Conservation (phyloP, 2,329 filamentous ascomycete genomes). For the Colletotrichum sp. region DNA sequence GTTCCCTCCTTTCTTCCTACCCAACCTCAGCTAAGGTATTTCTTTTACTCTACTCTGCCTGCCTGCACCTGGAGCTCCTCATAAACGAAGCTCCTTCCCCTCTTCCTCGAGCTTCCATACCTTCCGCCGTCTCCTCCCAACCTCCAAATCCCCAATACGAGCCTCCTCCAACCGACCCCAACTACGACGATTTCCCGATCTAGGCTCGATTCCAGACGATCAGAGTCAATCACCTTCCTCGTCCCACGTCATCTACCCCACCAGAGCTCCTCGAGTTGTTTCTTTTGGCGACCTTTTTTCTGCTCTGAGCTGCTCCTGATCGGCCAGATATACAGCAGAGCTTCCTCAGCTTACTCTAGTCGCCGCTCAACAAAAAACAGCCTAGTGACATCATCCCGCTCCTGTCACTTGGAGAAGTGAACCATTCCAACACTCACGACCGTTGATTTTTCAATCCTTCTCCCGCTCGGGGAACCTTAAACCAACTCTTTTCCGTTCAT, state of each 20-base stretch:
- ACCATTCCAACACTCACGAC: not conserved
- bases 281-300: not conserved
- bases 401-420: not conserved
- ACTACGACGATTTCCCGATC: not conserved
- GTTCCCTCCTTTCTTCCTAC: not conserved
- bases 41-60: not conserved
- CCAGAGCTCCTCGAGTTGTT: not conserved
- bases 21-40: not conserved
- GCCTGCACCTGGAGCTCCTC: not conserved
- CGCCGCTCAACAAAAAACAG: not conserved
- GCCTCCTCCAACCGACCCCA: not conserved
- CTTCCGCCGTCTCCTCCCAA: not conserved
- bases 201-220: conserved; percentile 1
- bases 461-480: not conserved
- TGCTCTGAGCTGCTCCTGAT: not conserved
- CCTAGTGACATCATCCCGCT: conserved; percentile 8
- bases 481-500: not conserved
- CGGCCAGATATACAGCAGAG: not conserved
- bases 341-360: not conserved
- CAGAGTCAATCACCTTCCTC: not conserved
- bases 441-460: not conserved
- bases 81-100: not conserved
- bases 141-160: not conserved
- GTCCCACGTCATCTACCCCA: conserved; percentile 13
- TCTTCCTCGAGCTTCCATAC: not conserved